phyloP scores from a whole-genome alignment of 2,329 filamentous ascomycete genomes.

The Fusarium coffeatum region DNA sequence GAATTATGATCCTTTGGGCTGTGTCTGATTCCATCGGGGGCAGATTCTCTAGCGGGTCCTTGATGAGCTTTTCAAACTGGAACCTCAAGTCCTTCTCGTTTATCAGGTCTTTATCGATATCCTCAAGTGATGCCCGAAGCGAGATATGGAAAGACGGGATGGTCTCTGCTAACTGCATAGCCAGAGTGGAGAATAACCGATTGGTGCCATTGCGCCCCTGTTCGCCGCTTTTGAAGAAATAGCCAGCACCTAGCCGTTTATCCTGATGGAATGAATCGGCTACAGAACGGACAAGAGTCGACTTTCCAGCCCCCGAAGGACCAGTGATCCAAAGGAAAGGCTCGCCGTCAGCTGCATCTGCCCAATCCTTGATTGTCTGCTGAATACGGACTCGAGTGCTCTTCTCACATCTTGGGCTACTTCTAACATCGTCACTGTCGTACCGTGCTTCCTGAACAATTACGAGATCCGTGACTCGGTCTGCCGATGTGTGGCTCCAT shows the following conservation, averaged over 20 bases:
- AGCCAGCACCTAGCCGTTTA: rapidly evolving
- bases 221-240: neutral
- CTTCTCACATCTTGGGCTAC: neutral
- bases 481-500: too few relatives aligned
- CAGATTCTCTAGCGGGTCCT: rapidly evolving
- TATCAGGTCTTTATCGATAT: rapidly evolving
- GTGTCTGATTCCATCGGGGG: too few relatives aligned
- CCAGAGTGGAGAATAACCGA: neutral
- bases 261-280: neutral
- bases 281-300: rapidly evolving
- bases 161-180: rapidly evolving
- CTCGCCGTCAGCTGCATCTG: rapidly evolving
- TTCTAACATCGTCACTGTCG: neutral
- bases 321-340: neutral
- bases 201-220: neutral
- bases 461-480: neutral
- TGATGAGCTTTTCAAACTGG: neutral
- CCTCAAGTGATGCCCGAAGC: rapidly evolving
- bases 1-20: too few relatives aligned
- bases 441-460: neutral
- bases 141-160: too few relatives aligned
- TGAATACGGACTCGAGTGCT: neutral
- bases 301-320: neutral
- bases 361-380: rapidly evolving
- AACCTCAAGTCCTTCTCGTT: neutral